Conservation (phyloP, 257 asterid genomes). For the Nicotiana tomentosiformis region DNA sequence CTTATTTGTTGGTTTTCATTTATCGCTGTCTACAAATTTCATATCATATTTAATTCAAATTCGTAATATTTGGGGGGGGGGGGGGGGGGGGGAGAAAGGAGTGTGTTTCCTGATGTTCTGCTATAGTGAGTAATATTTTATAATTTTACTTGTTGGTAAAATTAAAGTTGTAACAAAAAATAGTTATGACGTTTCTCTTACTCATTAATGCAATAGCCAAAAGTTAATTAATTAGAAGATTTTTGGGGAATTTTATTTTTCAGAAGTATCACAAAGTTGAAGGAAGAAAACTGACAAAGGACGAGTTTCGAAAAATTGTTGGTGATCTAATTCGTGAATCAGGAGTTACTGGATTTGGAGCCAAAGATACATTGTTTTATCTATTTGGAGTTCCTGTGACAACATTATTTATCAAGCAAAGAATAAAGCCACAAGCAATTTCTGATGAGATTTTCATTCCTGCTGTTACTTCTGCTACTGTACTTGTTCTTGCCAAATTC, state of each 20-base stretch:
- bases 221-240: background rate
- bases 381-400: conserved; percentile 59
- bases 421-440: conserved; percentile 32
- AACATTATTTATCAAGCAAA: conserved; percentile 41
- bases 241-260: background rate
- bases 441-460: conserved; percentile 55
- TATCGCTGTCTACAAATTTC: background rate
- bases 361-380: conserved; percentile 56
- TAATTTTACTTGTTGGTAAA: too few species aligned
- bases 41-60: background rate
- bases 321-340: conserved; percentile 43
- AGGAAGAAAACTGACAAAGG: conserved; percentile 39
- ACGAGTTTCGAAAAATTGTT: conserved; percentile 53
- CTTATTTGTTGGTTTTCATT: too few species aligned
- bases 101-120: too few species aligned
- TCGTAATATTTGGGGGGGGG: background rate
- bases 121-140: too few species aligned
- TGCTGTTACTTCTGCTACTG: conserved; percentile 55
- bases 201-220: too few species aligned
- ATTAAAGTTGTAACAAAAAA: background rate
- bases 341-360: conserved; percentile 61
- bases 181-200: too few species aligned
- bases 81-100: too few species aligned
- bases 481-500: conserved; percentile 50
- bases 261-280: conserved; percentile 52